phyloP scores from a whole-genome alignment of 495 filamentous ascomycete species.

The Tuber aestivum region DNA sequence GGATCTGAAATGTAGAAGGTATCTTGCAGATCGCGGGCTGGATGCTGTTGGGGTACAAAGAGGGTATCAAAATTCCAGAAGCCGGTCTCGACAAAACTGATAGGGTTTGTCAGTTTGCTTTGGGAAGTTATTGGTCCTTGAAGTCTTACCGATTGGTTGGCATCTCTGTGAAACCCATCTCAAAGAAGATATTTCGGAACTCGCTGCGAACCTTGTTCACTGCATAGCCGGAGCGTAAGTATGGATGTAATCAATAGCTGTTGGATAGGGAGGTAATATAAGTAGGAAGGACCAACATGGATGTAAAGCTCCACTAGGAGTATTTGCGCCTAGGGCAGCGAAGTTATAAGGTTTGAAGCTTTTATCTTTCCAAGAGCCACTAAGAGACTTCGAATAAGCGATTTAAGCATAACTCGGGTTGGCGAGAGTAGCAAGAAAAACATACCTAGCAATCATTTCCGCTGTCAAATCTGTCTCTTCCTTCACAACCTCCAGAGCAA shows the following conservation, averaged over 20 bases:
- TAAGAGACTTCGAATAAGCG: constrained; percentile 27
- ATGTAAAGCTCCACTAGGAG: constrained; percentile 79
- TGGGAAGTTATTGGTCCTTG: not conserved
- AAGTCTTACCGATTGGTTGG: constrained; percentile 56
- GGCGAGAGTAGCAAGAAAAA: not conserved
- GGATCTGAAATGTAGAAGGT: constrained; percentile 98
- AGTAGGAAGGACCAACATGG: constrained; percentile 48
- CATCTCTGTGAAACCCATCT: constrained; percentile 83
- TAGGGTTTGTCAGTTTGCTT: constrained; percentile 44
- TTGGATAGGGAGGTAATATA: not conserved
- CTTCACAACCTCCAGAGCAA: constrained; percentile 72
- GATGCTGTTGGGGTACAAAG: constrained; percentile 95
- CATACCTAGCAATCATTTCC: constrained; percentile 72
- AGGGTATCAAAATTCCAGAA: constrained; percentile 99
- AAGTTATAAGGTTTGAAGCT: constrained; percentile 97
- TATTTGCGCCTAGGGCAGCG: constrained; percentile 74
- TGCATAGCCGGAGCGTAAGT: constrained; percentile 10
- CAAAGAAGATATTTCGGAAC: constrained; percentile 96
- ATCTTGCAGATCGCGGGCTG: constrained; percentile 91
- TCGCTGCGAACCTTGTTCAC: constrained; percentile 90
- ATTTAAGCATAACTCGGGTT: not conserved
- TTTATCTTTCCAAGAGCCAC: constrained; percentile 73
- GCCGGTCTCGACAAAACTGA: constrained; percentile 81
- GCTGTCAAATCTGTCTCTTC: constrained; percentile 93
- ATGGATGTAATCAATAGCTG: not conserved